Conservation (phyloP, 345 rosid genomes). For the Hirschfeldia incana region DNA sequence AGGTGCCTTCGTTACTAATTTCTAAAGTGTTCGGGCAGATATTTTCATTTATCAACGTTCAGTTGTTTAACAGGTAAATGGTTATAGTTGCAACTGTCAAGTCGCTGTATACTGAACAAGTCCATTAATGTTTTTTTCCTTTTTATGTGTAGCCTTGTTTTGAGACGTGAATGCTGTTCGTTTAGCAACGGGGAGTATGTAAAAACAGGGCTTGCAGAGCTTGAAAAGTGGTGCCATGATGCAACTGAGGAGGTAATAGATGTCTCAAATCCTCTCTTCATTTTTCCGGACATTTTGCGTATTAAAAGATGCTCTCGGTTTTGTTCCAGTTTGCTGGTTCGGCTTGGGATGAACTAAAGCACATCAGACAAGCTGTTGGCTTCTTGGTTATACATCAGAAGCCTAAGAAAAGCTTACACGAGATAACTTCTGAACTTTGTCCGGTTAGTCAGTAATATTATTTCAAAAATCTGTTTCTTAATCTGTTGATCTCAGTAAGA, state of each 20-base stretch:
- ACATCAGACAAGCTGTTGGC: slow-evolving; percentile 98
- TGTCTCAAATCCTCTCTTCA: slow-evolving; percentile 7
- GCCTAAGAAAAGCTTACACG: slow-evolving; percentile 85
- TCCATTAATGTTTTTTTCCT: slow-evolving; percentile 7
- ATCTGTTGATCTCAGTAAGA: neutral
- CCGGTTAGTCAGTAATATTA: slow-evolving; percentile 51
- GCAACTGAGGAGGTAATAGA: slow-evolving; percentile 78
- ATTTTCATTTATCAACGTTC: slow-evolving; percentile 93
- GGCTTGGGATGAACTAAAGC: slow-evolving; percentile 91
- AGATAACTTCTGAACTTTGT: slow-evolving; percentile 92
- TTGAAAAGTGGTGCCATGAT: slow-evolving; percentile 85
- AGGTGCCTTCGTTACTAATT: slow-evolving; percentile 86
- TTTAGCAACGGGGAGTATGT: slow-evolving; percentile 96
- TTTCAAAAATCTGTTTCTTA: neutral
- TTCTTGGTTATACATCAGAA: slow-evolving; percentile 99
- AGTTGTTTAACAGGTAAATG: slow-evolving; percentile 85
- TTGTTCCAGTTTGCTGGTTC: slow-evolving; percentile 72
- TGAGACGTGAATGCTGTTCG: slow-evolving; percentile 97
- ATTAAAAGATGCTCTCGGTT: slow-evolving; percentile 22
- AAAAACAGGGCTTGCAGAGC: slow-evolving; percentile 87
- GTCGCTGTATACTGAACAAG: neutral
- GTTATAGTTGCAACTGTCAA: neutral
- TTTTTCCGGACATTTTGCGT: neutral
- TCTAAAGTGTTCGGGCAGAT: slow-evolving; percentile 85
- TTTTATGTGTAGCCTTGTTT: slow-evolving; percentile 66